These are phyloP conservation scores for Clavariopsis aquatica DNA, from an alignment of 495 filamentous ascomycete genomes.

Conservation along the genomic window DNA sequence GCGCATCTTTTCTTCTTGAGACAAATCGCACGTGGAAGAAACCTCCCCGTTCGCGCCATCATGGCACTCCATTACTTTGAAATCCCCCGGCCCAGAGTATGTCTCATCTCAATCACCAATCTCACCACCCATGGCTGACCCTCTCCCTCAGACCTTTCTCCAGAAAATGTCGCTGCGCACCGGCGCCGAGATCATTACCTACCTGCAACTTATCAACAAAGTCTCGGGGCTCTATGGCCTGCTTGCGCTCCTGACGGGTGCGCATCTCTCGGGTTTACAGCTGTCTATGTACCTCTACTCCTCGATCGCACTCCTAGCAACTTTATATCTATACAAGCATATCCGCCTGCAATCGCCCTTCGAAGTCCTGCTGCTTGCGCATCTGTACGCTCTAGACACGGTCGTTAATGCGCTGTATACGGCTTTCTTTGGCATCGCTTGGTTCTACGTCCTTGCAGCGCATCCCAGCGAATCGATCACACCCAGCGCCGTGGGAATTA, in stretches of 20 bases:
- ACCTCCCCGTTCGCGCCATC: slow-evolving; percentile 1
- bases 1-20: not conserved
- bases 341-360: slow-evolving; percentile 41
- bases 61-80: slow-evolving; percentile 26
- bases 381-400: slow-evolving; percentile 71
- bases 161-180: slow-evolving; percentile 82
- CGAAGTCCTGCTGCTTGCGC: slow-evolving; percentile 49
- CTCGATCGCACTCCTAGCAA: slow-evolving; percentile 62
- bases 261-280: slow-evolving; percentile 44
- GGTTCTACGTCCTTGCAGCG: slow-evolving; percentile 73
- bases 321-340: slow-evolving; percentile 65
- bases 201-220: slow-evolving; percentile 84
- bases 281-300: slow-evolving; percentile 73
- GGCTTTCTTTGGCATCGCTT: slow-evolving; percentile 72
- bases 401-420: slow-evolving; percentile 77
- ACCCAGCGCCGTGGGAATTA: slow-evolving; percentile 54
- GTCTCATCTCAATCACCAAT: slow-evolving; percentile 5
- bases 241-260: slow-evolving; percentile 64
- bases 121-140: slow-evolving; percentile 21
- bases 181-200: slow-evolving; percentile 75
- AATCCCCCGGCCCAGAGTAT: slow-evolving; percentile 36
- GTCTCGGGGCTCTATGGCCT: slow-evolving; percentile 84
- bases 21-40: not conserved
- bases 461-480: slow-evolving; percentile 42
- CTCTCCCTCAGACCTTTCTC: slow-evolving; percentile 66